Evolutionary conservation across 2,329 filamentous ascomycete species (phyloP), one percentile per base, ranked within the genome.

Genomic region (Pestalotiopsis sp.): DNA sequence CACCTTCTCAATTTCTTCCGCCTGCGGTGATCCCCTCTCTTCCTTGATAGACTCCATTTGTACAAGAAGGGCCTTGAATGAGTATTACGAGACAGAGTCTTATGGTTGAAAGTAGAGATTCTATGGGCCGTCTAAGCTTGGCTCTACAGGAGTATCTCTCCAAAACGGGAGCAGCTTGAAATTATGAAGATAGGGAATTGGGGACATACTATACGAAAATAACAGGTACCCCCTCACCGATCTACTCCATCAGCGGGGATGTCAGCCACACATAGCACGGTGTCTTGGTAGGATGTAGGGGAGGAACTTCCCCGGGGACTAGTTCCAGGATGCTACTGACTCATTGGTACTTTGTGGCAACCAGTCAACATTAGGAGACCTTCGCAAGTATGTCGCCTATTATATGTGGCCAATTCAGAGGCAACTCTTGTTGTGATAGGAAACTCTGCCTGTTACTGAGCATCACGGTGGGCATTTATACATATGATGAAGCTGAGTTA

Each of bases 1-100:
- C 67, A 65, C 67, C 68, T 71, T 69, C 65, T 71, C 66, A 61
- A 68, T 66, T n/a, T 45, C 69, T 45, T 27, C 36, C 12, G 67
- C 20, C 61, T 61, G 61, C 2, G n/a, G 38, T 2, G 41, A 9
- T 20, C 20, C n/a, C 13, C 2, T 2, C 3, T 23, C 41, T 13
- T 25, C 27, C 25, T 49, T 49, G 20, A 17, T 52, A 1, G 45
- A 9, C 20, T 23, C 45, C 45, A 52, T 52, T 23, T 23, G 2
- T 2, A 36, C 7, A 2, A 36, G 31, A 2, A 36, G 31, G 31
- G 9, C 7, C 31, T 9, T 2, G 2, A 36, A 36, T 36, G 31
- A 2, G n/a, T 7, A 52, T 9, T 4, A n/a, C 7, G 6, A 23
- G 17, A 52, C 4, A 20, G 9, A 52, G 2, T 5, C 9, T n/a